Conservation (phyloP, 2,329 filamentous ascomycete genomes). For the Trichoderma cornu-damae region DNA sequence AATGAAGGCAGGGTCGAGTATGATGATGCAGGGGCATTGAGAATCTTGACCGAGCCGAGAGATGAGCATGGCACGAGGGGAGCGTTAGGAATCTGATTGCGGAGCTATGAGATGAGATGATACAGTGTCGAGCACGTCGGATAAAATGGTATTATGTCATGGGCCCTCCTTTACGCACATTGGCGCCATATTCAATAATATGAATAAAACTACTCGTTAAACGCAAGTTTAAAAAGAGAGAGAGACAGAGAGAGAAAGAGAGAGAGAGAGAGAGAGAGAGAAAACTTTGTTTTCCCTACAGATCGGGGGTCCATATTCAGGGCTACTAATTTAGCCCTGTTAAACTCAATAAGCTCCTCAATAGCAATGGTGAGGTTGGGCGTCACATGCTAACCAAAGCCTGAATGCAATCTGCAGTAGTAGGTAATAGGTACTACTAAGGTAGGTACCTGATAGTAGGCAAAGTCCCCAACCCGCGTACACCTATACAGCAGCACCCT, state of each 20-base stretch:
- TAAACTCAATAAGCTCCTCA: not conserved
- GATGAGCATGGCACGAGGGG: not conserved
- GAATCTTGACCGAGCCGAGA: constrained; percentile 33
- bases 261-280: no score
- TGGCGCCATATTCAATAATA: not conserved
- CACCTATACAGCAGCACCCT: no score
- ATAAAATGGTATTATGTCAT: not conserved
- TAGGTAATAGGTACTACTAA: not conserved
- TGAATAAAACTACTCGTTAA: no score
- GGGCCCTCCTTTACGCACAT: not conserved
- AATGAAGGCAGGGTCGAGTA: constrained; percentile 53
- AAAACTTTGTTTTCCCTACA: no score
- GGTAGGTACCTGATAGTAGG: no score
- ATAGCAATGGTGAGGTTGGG: not conserved
- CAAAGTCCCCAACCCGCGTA: no score
- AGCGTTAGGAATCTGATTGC: not conserved
- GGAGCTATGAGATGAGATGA: not conserved
- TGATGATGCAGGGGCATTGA: constrained; percentile 45
- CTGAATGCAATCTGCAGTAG: not conserved
- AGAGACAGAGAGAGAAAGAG: no score
- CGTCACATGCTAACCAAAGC: no score
- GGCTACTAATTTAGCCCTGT: not conserved
- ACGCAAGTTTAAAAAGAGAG: no score
- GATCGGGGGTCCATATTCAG: no score
- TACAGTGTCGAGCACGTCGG: not conserved